Evolutionary conservation across 495 filamentous ascomycete genomes (phyloP).

Genomic region (Darksidea phi): DNA sequence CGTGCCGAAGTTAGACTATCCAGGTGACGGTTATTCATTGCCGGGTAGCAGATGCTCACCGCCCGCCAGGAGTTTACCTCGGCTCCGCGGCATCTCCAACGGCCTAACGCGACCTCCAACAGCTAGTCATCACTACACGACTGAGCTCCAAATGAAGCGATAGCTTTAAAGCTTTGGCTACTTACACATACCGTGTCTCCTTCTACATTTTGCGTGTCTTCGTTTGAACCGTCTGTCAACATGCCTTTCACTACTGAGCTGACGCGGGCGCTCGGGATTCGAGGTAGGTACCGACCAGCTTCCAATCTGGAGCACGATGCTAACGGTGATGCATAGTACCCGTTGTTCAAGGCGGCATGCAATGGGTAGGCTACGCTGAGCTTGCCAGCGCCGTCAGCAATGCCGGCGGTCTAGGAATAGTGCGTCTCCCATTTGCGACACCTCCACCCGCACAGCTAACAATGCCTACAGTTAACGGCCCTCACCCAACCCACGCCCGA

Average conservation of each 20-base stretch:
- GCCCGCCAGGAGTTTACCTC: too few relatives aligned
- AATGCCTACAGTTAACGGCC: slow-evolving; percentile 64
- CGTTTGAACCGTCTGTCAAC: slow-evolving; percentile 1
- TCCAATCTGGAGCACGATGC: background rate
- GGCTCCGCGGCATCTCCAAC: too few relatives aligned
- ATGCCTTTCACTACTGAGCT: slow-evolving; percentile 95
- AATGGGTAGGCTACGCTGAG: slow-evolving; percentile 88
- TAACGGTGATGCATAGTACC: slow-evolving; percentile 60
- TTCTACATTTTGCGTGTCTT: too few relatives aligned
- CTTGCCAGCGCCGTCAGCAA: slow-evolving; percentile 92
- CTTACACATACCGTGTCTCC: too few relatives aligned
- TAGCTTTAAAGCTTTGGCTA: too few relatives aligned
- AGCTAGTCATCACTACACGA: too few relatives aligned
- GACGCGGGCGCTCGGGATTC: slow-evolving; percentile 84
- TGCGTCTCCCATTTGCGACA: slow-evolving; percentile 40
- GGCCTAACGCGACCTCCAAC: too few relatives aligned
- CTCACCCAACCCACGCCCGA: slow-evolving; percentile 93
- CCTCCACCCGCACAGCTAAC: slow-evolving; percentile 4
- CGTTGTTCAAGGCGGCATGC: slow-evolving; percentile 97
- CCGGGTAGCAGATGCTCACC: too few relatives aligned
- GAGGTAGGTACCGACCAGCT: slow-evolving; percentile 53
- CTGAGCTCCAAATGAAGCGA: too few relatives aligned
- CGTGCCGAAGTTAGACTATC: too few relatives aligned
- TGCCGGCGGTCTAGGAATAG: slow-evolving; percentile 88
- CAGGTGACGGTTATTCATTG: too few relatives aligned